Evolutionary conservation across 2,329 filamentous ascomycete genomes (phyloP).

Genomic region (Sporothrix protearum): DNA sequence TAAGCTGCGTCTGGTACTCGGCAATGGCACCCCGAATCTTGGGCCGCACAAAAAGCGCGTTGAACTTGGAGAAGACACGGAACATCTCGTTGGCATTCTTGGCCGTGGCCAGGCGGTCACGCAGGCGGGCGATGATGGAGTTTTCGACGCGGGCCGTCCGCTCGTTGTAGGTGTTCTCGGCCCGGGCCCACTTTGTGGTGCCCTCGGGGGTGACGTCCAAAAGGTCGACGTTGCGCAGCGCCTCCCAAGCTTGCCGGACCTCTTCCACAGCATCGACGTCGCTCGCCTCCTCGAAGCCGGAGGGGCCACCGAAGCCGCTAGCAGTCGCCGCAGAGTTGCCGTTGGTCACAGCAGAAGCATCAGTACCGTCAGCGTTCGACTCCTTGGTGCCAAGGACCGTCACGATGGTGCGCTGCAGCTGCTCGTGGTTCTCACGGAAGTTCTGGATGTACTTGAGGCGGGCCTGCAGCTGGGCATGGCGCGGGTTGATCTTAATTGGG

Average conservation of each 20-base stretch:
- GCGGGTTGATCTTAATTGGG: conserved; percentile 89
- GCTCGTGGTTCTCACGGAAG: conserved; percentile 96
- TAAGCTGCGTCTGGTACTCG: conserved; percentile 96
- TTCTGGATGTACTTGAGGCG: conserved; percentile 89
- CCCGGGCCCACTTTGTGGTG: conserved; percentile 86
- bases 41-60: conserved; percentile 95
- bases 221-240: conserved; percentile 89
- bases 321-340: neutral
- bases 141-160: conserved; percentile 96
- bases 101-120: conserved; percentile 88
- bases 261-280: conserved; percentile 97
- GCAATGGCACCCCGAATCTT: conserved; percentile 98
- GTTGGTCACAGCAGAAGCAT: conserved; percentile 45
- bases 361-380: conserved; percentile 51
- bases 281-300: conserved; percentile 79
- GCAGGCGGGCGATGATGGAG: conserved; percentile 90
- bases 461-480: conserved; percentile 84
- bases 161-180: conserved; percentile 95
- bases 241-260: conserved; percentile 89
- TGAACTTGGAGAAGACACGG: conserved; percentile 99
- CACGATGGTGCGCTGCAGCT: conserved; percentile 91
- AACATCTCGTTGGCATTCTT: conserved; percentile 99
- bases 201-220: conserved; percentile 88
- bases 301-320: conserved; percentile 41
- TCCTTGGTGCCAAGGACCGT: conserved; percentile 85